Evolutionary conservation across 1,284 basidiomycete species (phyloP), one percentile per base, ranked within the genome.

Genomic region (Leccinum griseonigrum): DNA sequence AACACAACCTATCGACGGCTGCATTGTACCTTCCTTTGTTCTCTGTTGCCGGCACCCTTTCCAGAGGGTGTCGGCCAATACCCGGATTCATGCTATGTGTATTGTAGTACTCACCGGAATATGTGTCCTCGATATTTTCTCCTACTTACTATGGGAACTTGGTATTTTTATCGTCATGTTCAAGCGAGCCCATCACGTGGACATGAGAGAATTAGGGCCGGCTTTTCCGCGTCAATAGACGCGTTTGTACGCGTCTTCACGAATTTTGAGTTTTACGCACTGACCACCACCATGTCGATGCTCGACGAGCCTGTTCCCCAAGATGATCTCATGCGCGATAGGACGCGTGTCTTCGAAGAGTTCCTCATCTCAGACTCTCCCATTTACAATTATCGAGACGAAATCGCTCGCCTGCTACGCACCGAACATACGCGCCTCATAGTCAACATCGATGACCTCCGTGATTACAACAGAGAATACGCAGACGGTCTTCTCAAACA

Each of bases 381-480:
- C 63, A 69, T 84, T 26, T 87, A 88, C 79, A 93, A 94, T 77
- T 98, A 99, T 79, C 86, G 87, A 68, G 90, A 95, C 71, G 90
- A 91, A 60, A 91, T 98, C 68, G 83, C 85, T 56, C 86, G 87
- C 67, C 91, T 99, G 90, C 83, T 99, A 51, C 87, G 91, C 60
- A 81, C 85, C 34, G 91, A 94, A 70, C 87, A 91, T 71, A 90
- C 94, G 68, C 88, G 97, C 70, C 88, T 99, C 70, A 89, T 97
- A 70, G 87, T 99, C 75, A 99, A 98, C 77, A 84, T 99, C 68
- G 97, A 99, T 77, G 95, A 99, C 78, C 79, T 99, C 67, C 90
- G 97, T 75, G 93, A 95, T 76, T 96, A 96, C 76, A 88, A 94
- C 75, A 88, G 95, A 73, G 87, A 92, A 61, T 91, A 83, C 60